Evolutionary conservation across 2,329 filamentous ascomycete species (phyloP).

Genomic region (Colletotrichum tabaci): DNA sequence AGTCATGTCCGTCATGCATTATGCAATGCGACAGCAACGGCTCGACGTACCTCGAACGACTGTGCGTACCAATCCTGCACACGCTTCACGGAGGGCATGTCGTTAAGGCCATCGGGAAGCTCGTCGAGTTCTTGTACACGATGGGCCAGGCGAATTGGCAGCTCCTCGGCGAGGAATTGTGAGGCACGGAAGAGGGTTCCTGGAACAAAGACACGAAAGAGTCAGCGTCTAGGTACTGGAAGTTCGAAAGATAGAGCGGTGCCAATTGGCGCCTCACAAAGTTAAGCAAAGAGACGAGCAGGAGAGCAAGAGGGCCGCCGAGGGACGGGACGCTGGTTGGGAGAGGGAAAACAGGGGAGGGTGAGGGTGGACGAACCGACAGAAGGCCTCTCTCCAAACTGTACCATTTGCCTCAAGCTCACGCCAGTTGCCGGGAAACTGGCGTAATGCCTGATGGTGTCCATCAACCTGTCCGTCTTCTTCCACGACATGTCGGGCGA

Average conservation of each 20-base stretch:
- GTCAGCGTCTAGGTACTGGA: conserved; percentile 3
- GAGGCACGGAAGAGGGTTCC: conserved; percentile 97
- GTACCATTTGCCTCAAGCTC: conserved; percentile 98
- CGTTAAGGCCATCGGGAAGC: conserved; percentile 94
- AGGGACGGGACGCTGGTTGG: conserved; percentile 28
- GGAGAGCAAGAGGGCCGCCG: conserved; percentile 22
- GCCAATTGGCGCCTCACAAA: conserved; percentile 13
- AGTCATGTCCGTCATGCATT: conserved; percentile 33
- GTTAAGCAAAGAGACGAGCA: background rate
- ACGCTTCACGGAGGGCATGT: conserved; percentile 96
- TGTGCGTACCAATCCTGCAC: conserved; percentile 99
- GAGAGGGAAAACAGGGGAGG: conserved; percentile 24
- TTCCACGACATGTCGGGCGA: conserved; percentile 88
- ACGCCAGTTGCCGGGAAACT: conserved; percentile 97
- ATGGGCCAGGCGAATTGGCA: conserved; percentile 96
- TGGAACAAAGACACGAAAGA: conserved; percentile 52
- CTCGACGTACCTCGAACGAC: conserved; percentile 90
- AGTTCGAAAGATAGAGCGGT: conserved; percentile 6
- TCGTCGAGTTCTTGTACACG: conserved; percentile 94
- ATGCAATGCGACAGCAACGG: conserved; percentile 23
- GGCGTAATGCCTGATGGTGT: conserved; percentile 97
- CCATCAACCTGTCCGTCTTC: conserved; percentile 90
- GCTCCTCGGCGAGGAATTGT: conserved; percentile 97
- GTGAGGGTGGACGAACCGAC: conserved; percentile 73
- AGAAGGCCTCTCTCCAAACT: conserved; percentile 95